Base-by-base conservation (phyloP, 2,329 filamentous ascomycete species). In the Hypomyces rosellus region DNA sequence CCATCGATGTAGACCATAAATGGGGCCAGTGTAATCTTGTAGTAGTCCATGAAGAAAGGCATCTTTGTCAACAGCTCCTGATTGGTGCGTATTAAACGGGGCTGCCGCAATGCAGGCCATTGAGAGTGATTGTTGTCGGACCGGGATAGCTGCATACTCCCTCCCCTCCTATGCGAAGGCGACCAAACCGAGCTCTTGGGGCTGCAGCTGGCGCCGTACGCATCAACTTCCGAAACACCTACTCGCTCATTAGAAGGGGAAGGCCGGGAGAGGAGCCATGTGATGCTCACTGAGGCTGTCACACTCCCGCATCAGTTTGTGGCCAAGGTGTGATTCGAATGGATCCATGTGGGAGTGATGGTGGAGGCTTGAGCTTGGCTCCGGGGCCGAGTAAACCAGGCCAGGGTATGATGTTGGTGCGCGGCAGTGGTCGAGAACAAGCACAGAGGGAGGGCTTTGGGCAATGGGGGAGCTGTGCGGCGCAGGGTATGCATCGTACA, bases 1-100 rank as follows among this genome's bases (percentile, higher is more conserved):
- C 85, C 85, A 65, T 97, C 92, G 65, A 96, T 90, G 58, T 90
- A 88, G 46, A 96, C 90, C 69, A 96, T 88, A 52, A 89, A 89
- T 5, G 89, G 88, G 58, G 90, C 93, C 72, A 97, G 91, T 63
- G 89, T 88, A 67, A 89, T 90, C 63, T 91, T 86, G 69, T 95
- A 96, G 69, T 96, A 96, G 65, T 95, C 87, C 74, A 96, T 86
- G 63, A 96, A 85, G 69, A 87, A 95, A 57, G 87, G 85, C 73
- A 95, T 86, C 63, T 89, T 86, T 52, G 85, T 82, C 54, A 88
- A 83, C 60, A 88, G 72, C 67, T 86, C 72, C 64, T 79, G 64
- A 76, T 74, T 75, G 73, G 80, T 70, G 63, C 76, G 78, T 56
- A 74, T 63, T 45, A 69, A 60, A 38, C 73, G 73, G 37, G 68